Evolutionary conservation across 345 rosid species (phyloP).

Genomic region (Mercurialis annua): DNA sequence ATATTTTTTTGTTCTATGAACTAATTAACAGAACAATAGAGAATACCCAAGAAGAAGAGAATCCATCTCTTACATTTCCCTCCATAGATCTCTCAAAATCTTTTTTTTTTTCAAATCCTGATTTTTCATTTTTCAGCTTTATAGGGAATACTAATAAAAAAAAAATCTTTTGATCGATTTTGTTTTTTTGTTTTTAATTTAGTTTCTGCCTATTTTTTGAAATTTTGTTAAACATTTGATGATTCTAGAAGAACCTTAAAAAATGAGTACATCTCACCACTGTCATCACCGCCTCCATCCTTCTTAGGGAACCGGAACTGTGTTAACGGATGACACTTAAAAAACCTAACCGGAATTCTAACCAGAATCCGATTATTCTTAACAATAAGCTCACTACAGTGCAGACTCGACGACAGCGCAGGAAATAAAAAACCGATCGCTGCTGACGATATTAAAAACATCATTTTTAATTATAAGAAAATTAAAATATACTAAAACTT

Average conservation of each 20-base stretch:
- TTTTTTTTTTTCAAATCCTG: no score
- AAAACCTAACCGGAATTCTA: constrained; percentile 32
- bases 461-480: background rate
- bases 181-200: background rate
- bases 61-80: no score
- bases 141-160: no score
- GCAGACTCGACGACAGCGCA: constrained; percentile 17
- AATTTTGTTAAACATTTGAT: background rate
- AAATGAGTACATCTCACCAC: constrained; percentile 18
- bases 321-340: constrained; percentile 27
- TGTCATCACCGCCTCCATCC: background rate
- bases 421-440: constrained; percentile 21
- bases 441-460: constrained; percentile 16
- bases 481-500: constrained; percentile 13
- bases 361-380: constrained; percentile 31
- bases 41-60: no score
- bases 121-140: no score
- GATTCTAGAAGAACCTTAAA: constrained; percentile 44
- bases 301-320: constrained; percentile 49
- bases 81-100: no score
- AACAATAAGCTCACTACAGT: constrained; percentile 21
- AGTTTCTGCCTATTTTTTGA: no score
- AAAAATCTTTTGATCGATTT: constrained; percentile 8
- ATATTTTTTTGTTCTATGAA: no score
- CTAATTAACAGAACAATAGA: no score